phyloP scores from a whole-genome alignment of 306 rosid species.

The Lathyrus oleraceus region DNA sequence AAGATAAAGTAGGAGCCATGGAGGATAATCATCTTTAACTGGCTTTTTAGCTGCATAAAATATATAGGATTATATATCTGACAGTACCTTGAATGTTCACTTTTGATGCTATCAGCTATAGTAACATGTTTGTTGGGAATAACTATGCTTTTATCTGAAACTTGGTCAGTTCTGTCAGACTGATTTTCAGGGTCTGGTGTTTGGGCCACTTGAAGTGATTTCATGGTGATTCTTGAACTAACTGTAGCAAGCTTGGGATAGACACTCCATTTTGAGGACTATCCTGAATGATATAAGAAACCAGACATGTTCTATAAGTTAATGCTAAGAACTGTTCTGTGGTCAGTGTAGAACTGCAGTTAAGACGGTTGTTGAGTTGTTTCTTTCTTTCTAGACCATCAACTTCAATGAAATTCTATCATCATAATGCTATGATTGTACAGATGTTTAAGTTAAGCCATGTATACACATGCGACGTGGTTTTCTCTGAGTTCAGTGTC shows the following conservation, averaged over 20 bases:
- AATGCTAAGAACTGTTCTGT: constrained; percentile 78
- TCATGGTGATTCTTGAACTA: constrained; percentile 47
- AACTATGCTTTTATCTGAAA: constrained; percentile 59
- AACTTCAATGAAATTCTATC: constrained; percentile 34
- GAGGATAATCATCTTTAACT: background rate
- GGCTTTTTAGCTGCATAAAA: constrained; percentile 1
- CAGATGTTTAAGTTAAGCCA: background rate
- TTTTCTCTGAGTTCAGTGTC: background rate
- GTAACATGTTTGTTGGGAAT: constrained; percentile 58
- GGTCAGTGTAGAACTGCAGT: constrained; percentile 45
- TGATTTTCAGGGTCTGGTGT: constrained; percentile 41
- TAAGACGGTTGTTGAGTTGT: constrained; percentile 51
- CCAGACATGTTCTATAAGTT: constrained; percentile 32
- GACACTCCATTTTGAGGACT: constrained; percentile 28
- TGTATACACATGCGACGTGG: background rate
- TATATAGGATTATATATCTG: constrained; percentile 12
- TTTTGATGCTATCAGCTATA: constrained; percentile 52
- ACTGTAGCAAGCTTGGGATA: constrained; percentile 35
- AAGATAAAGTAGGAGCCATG: background rate
- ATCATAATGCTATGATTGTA: constrained; percentile 19
- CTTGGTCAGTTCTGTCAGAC: constrained; percentile 43
- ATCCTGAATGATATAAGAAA: constrained; percentile 23
- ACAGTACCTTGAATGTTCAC: constrained; percentile 62
- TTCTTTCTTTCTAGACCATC: constrained; percentile 34
- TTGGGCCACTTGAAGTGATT: constrained; percentile 45